These are phyloP conservation scores for Scleromitrula shiraiana DNA, from an alignment of 2,329 filamentous ascomycete species.

Conservation along the genomic window DNA sequence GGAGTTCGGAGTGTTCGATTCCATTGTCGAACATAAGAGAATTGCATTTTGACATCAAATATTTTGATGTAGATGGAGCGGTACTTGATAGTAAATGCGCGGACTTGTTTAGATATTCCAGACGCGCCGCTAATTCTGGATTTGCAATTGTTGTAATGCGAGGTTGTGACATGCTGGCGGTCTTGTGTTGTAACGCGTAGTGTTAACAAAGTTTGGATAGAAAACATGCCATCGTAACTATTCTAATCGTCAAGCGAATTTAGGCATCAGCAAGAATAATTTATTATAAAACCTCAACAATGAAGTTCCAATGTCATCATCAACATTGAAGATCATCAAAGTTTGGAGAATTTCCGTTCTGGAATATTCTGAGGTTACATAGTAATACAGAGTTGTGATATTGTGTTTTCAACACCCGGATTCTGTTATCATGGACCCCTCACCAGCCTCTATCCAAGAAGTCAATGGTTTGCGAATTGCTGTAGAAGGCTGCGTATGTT, in stretches of 20 bases:
- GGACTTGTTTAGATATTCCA: conserved; percentile 44
- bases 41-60: conserved; percentile 48
- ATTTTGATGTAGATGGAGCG: conserved; percentile 50
- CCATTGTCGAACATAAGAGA: conserved; percentile 41
- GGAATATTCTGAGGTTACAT: background rate
- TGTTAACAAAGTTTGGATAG: conserved; percentile 7
- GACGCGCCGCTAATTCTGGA: conserved; percentile 24
- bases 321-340: too few species aligned
- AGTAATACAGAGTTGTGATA: too few species aligned
- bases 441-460: conserved; percentile 18
- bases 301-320: too few species aligned
- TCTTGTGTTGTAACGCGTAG: conserved; percentile 5
- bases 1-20: conserved; percentile 37
- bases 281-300: too few species aligned
- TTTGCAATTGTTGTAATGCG: conserved; percentile 17
- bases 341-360: too few species aligned
- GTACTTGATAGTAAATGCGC: conserved; percentile 46
- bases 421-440: too few species aligned
- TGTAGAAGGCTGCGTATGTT: conserved; percentile 75
- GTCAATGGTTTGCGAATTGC: conserved; percentile 60
- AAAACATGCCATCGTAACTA: background rate
- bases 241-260: too few species aligned
- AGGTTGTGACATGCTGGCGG: background rate
- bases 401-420: too few species aligned
- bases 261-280: too few species aligned